Evolutionary conservation across 768 basidiomycete genomes (phyloP).

Genomic region (Hebeloma cylindrosporum): DNA sequence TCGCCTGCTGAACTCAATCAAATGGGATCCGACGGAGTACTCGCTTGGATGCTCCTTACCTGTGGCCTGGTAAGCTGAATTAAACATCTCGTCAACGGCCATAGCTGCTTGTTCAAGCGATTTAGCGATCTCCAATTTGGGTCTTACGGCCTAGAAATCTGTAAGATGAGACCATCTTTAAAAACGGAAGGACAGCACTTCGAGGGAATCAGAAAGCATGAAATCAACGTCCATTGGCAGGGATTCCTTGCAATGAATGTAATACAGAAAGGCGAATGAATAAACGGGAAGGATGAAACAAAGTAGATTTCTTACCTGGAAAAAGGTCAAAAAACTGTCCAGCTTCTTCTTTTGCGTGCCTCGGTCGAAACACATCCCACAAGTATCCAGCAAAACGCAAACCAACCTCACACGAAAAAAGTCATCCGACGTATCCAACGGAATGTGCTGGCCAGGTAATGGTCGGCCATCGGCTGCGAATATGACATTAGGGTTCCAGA

Average conservation of each 20-base stretch:
- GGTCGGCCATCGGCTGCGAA: constrained; percentile 83
- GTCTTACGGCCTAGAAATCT: constrained; percentile 70
- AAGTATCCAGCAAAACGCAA: constrained; percentile 91
- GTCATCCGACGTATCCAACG: constrained; percentile 91
- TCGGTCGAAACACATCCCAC: constrained; percentile 96
- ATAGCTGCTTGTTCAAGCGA: constrained; percentile 82
- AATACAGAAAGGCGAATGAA: neutral
- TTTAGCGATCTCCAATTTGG: constrained; percentile 69
- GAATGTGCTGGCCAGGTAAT: constrained; percentile 67
- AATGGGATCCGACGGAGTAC: neutral
- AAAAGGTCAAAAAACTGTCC: constrained; percentile 89
- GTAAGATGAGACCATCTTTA: neutral
- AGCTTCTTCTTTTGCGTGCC: constrained; percentile 91
- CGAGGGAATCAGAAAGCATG: constrained; percentile 92
- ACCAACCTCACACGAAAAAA: constrained; percentile 93
- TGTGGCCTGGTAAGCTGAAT: constrained; percentile 57
- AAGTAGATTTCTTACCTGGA: constrained; percentile 61
- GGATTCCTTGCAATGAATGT: constrained; percentile 71
- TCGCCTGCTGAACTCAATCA: constrained; percentile 13
- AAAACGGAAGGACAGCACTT: constrained; percentile 47
- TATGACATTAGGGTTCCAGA: constrained; percentile 12
- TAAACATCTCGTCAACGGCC: constrained; percentile 91
- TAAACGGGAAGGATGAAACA: constrained; percentile 2
- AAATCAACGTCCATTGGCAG: constrained; percentile 99
- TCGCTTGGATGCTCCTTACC: constrained; percentile 34